Evolutionary conservation across 108 stramenopile species (phyloP).

Genomic region (Epipyxis sp.): DNA sequence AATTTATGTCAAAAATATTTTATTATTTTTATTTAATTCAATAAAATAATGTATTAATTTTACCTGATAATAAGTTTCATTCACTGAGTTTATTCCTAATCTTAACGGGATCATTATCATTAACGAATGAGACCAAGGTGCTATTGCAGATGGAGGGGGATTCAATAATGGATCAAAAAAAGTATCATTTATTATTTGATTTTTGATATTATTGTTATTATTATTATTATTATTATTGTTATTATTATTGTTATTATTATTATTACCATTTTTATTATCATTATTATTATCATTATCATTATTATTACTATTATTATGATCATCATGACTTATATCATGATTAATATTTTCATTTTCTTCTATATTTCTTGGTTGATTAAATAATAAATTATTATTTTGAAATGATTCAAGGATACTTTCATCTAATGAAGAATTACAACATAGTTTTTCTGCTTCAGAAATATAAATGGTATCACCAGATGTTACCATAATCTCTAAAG

Average conservation of each 20-base stretch:
- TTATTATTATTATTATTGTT: constrained; percentile 24
- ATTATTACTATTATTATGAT: constrained; percentile 29
- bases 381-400: constrained; percentile 42
- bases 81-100: constrained; percentile 19
- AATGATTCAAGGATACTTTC: constrained; percentile 13
- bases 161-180: constrained; percentile 47
- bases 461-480: not conserved
- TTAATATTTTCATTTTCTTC: constrained; percentile 30
- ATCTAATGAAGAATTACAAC: constrained; percentile 13
- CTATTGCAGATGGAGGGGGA: constrained; percentile 34
- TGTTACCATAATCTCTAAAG: not conserved
- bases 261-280: not conserved
- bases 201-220: not conserved
- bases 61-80: too few species aligned
- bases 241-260: constrained; percentile 9
- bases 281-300: not conserved
- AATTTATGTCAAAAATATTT: too few species aligned
- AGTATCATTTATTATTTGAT: not conserved
- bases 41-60: too few species aligned
- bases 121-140: constrained; percentile 42
- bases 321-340: constrained; percentile 8
- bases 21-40: too few species aligned
- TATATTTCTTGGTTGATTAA: constrained; percentile 14
- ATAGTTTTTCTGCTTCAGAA: not conserved
- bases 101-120: constrained; percentile 43